These are phyloP conservation scores for Populus simonii DNA, from an alignment of 345 rosid genomes.

Conservation along the genomic window DNA sequence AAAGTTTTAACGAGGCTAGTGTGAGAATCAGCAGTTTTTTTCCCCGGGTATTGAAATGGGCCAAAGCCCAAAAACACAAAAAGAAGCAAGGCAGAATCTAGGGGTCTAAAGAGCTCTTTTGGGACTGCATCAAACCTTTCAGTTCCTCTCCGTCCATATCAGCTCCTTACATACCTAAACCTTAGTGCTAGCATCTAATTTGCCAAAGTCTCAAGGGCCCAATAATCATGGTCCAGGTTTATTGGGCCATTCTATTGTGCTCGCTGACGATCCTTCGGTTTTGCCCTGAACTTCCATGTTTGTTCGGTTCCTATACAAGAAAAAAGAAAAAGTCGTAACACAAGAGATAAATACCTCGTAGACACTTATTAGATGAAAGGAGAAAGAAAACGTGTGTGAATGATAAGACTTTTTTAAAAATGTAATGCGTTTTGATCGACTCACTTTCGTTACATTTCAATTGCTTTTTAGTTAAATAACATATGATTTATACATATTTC, in stretches of 20 bases:
- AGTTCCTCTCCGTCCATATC: neutral
- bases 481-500: too few relatives aligned
- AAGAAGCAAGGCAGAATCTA: neutral
- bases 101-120: neutral
- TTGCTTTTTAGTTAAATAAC: too few relatives aligned
- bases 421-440: too few relatives aligned
- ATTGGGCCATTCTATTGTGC: neutral
- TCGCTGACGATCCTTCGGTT: neutral
- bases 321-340: too few relatives aligned
- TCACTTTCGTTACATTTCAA: too few relatives aligned
- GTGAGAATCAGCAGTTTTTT: neutral
- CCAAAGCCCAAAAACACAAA: neutral
- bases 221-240: neutral
- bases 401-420: too few relatives aligned
- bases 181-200: neutral
- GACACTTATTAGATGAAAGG: neutral
- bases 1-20: neutral
- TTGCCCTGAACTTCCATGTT: neutral
- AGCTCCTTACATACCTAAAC: neutral
- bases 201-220: neutral
- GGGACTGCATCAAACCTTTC: neutral
- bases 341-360: neutral
- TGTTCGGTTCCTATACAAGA: neutral
- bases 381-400: neutral
- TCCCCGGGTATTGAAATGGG: neutral